Percentiles rank a stretch among this genome's conserved stretches.
These are phyloP conservation scores for Boeremia lycopersici DNA, from an alignment of 2,329 filamentous ascomycete genomes.

Conservation along the genomic window DNA sequence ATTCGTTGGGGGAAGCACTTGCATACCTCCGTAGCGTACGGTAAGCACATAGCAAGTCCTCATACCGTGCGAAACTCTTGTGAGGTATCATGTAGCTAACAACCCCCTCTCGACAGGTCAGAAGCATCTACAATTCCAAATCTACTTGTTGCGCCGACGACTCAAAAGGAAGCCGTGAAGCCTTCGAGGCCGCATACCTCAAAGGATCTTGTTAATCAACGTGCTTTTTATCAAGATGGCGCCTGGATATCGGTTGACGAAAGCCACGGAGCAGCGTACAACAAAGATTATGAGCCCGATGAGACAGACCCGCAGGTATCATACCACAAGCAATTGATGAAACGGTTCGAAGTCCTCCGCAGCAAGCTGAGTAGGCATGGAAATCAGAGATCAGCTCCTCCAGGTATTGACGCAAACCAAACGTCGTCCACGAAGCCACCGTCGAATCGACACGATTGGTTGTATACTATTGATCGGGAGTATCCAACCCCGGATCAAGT, in stretches of 20 bases:
- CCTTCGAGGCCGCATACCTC: conserved; percentile 44
- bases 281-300: conserved; percentile 16
- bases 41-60: conserved; percentile 22
- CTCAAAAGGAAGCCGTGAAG: conserved; percentile 28
- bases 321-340: conserved; percentile 71
- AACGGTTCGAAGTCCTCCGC: conserved; percentile 71
- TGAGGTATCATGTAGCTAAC: conserved; percentile 17
- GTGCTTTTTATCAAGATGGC: conserved; percentile 77
- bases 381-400: conserved; percentile 56
- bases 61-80: background rate
- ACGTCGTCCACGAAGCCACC: conserved; percentile 24
- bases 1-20: conserved; percentile 37
- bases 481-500: conserved; percentile 58
- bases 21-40: conserved; percentile 45
- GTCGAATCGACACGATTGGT: conserved; percentile 46
- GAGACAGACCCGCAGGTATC: conserved; percentile 59
- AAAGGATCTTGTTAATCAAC: conserved; percentile 56
- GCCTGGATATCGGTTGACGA: conserved; percentile 69
- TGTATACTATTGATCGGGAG: conserved; percentile 32
- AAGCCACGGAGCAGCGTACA: conserved; percentile 7
- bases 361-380: conserved; percentile 62
- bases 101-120: conserved; percentile 57
- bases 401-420: conserved; percentile 9
- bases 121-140: conserved; percentile 78
- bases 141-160: conserved; percentile 66